Evolutionary conservation across 1,139 yeast genomes (phyloP).

Genomic region (Zygotorulaspora mrakii): DNA sequence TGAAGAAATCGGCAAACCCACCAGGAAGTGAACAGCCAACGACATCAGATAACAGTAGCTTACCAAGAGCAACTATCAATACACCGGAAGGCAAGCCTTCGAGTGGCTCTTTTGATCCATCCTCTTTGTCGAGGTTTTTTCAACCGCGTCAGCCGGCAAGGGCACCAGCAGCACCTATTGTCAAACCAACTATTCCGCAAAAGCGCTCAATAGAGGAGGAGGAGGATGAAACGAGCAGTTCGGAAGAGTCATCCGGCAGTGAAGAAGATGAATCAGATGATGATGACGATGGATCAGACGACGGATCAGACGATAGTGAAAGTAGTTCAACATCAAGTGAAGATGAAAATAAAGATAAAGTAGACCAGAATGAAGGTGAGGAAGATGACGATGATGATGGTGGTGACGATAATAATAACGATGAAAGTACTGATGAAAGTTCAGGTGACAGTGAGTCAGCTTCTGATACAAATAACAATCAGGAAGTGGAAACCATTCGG

Average conservation of each 20-base stretch:
- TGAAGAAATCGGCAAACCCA: constrained; percentile 13
- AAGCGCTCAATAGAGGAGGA: constrained; percentile 22
- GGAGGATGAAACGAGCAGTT: constrained; percentile 21
- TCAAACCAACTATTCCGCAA: constrained; percentile 22
- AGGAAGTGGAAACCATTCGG: constrained; percentile 3
- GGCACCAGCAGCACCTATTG: constrained; percentile 15
- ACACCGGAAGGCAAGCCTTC: constrained; percentile 12
- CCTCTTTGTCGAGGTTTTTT: constrained; percentile 36
- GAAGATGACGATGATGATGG: constrained; percentile 11
- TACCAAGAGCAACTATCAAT: constrained; percentile 8
- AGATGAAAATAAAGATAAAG: constrained; percentile 13
- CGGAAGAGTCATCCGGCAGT: constrained; percentile 20
- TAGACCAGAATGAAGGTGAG: constrained; percentile 13
- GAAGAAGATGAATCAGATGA: constrained; percentile 16
- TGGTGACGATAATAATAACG: constrained; percentile 10
- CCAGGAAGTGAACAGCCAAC: constrained; percentile 15
- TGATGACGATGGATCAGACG: constrained; percentile 15
- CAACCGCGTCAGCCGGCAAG: constrained; percentile 35
- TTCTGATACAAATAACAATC: constrained; percentile 4
- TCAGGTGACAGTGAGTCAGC: constrained; percentile 11
- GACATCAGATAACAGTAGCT: constrained; percentile 10
- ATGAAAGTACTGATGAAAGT: constrained; percentile 10
- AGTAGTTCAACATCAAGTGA: constrained; percentile 12
- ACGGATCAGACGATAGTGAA: constrained; percentile 6
- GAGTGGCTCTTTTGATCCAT: constrained; percentile 33